Evolutionary conservation across 805 yeast species (phyloP).

Genomic region (Lachancea mirantina): DNA sequence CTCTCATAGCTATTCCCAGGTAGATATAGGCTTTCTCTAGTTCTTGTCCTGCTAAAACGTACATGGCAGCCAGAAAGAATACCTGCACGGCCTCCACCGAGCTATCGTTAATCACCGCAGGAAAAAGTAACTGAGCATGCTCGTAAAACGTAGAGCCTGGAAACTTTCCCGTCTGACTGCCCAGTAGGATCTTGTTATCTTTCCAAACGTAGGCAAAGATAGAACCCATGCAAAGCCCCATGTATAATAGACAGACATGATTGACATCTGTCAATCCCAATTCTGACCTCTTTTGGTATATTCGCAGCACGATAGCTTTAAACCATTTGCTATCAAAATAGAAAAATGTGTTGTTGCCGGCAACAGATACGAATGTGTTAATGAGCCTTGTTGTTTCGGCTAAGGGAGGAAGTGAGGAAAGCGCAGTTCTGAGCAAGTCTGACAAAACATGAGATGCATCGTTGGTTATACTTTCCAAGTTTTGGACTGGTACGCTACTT

Average conservation of each 20-base stretch:
- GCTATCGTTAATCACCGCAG: constrained; percentile 10
- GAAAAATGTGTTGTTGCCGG: constrained; percentile 9
- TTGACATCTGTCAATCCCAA: constrained; percentile 7
- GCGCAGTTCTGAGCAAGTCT: no score
- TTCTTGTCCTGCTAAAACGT: constrained; percentile 10
- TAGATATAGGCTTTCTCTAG: constrained; percentile 10
- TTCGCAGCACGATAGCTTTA: constrained; percentile 3
- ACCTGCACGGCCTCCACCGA: constrained; percentile 10
- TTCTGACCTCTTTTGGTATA: constrained; percentile 6
- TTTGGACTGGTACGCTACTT: no score
- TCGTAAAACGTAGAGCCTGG: constrained; percentile 9
- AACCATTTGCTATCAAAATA: constrained; percentile 7
- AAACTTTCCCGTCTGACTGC: background rate
- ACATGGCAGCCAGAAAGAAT: constrained; percentile 10
- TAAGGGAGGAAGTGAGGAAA: constrained; percentile 6
- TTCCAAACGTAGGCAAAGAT: constrained; percentile 10
- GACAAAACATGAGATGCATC: no score
- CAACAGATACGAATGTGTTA: constrained; percentile 10
- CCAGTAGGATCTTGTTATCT: constrained; percentile 1
- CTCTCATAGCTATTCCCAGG: constrained; percentile 10
- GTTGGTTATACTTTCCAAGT: no score
- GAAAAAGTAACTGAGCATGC: constrained; percentile 10
- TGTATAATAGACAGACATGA: constrained; percentile 8
- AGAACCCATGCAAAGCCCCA: constrained; percentile 11
- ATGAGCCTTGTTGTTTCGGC: constrained; percentile 8